Base-by-base conservation (phyloP, 192 early-diverging fungal species). In the Cladochytrium replicatum region DNA sequence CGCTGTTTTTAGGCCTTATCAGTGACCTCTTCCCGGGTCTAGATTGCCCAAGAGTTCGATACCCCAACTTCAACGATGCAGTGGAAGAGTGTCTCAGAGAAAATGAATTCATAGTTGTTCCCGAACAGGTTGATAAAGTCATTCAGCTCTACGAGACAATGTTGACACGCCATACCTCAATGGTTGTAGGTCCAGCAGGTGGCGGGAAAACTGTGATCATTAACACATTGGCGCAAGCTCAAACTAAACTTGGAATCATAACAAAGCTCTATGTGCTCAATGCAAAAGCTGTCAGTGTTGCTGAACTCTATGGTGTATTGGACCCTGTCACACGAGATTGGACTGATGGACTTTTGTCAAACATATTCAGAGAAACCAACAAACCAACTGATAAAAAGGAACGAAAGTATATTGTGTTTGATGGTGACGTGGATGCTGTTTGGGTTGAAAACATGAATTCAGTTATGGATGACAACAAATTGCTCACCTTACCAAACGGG, bases 361-460 rank as follows among this genome's bases (percentile, higher is more conserved):
- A 78, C 45, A 78, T 78, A 37, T 78, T 78, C 48, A 47, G 76
- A 46, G 76, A 78, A 51, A 63, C 67, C 13, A 78, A 78, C 55
- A 57, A 55, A 29, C 76, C 76, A n/a, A 78, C 70, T 8, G 76
- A 78, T 34, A 71, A 71, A 37, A 78, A 78, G 46, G 76, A 78
- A 49, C 40, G 76, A 22, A 75, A 75, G 44, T 78, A 78, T 51
- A 75, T 78, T 48, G 72, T 78, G 2, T 78, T 78, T 60, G 76
- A 78, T 57, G 72, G 76, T 29, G 72, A 78, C 56, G 75, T 75
- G 0, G 75, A 75, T 57, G 72, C 72, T 7, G 69, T 76, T 11
- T 75, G 75, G 76, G 76, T 78, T 5, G 76, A 78, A 54, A 78
- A 78, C 52, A 78, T 78, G 76, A 78, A 78, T 55, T 78, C 76